Evolutionary conservation across 371 early-diverging fungal genomes (phyloP), one percentile per base, ranked within the genome.

Genomic region (Apophysomyces elegans): DNA sequence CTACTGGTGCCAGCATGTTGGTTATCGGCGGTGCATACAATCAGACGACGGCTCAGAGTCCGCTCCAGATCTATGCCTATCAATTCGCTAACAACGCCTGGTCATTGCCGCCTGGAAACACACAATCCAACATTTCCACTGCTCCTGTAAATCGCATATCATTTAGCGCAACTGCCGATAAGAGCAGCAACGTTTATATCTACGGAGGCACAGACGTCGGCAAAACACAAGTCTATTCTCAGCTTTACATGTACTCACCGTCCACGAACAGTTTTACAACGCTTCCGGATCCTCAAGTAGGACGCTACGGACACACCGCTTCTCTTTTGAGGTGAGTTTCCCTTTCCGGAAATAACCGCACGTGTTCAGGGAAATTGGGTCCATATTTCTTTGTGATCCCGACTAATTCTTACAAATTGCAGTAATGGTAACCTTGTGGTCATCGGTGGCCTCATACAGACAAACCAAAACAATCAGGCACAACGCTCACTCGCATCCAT

Each of bases 381-480:
- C 54, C 21, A 50, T 50, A 18, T 50, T 26, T 50, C 54, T 50
- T 50, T 50, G 54, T 50, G 54, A 16, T 50, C 54, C 54, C 54
- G 54, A 50, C 38, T 32, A 56, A 59, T 54, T 62, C 61, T 37
- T 44, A 66, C 1, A 50, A 32, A 39, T 21, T 59, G 43, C 65
- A 79, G 78, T 64, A 72, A 69, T 58, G 79, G 79, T 12, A 59
- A 71, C 56, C 59, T 82, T 26, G 79, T 82, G 47, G 63, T 79
- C 58, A 62, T 76, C 64, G 82, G 82, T 61, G 82, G 82, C 71
- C 64, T 75, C n/a, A 44, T 50, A 9, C n/a, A n/a, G 4, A 50
- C 54, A 50, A 50, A 21, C 9, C 16, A 16, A 26, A 21, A 50
- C 21, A n/a, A 21, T 26, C 54, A 50, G 32, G 45, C 38, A 3